A percentile compares a stretch with the other conserved stretches of the same genome.
Conservation (phyloP, 495 filamentous ascomycete genomes). For the Amphirosellinia nigrospora region DNA sequence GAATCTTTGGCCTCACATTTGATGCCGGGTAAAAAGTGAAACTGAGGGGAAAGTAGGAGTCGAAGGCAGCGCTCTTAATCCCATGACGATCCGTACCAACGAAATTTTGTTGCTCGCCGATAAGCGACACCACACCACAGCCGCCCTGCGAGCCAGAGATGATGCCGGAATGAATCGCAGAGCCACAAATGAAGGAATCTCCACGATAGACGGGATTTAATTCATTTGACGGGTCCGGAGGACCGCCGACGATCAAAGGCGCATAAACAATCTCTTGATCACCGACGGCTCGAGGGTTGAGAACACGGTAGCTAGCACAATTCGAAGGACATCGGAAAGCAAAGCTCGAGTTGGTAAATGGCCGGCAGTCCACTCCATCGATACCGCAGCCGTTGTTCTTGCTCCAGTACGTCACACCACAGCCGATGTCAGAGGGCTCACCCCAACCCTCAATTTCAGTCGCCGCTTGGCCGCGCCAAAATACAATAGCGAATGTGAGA, state of each 20-base stretch:
- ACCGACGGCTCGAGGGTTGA: constrained; percentile 78
- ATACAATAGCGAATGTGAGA: constrained; percentile 69
- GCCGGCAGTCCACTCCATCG: constrained; percentile 80
- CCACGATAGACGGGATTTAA: constrained; percentile 69
- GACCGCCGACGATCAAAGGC: constrained; percentile 77
- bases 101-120: constrained; percentile 71
- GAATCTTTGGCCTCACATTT: constrained; percentile 67
- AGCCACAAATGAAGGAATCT: constrained; percentile 82
- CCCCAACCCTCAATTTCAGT: constrained; percentile 74
- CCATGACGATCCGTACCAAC: constrained; percentile 64
- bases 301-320: constrained; percentile 67
- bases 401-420: constrained; percentile 68
- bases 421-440: constrained; percentile 68
- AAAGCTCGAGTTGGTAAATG: constrained; percentile 71
- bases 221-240: constrained; percentile 51
- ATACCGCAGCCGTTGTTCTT: constrained; percentile 77
- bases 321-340: constrained; percentile 83
- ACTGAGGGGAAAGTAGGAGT: constrained; percentile 77
- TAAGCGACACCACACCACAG: constrained; percentile 72
- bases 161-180: constrained; percentile 80
- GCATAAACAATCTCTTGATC: constrained; percentile 72
- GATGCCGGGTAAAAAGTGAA: constrained; percentile 65
- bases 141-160: constrained; percentile 72
- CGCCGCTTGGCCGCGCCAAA: constrained; percentile 66
- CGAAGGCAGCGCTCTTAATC: constrained; percentile 71